A percentile compares a stretch with the other conserved stretches of the same genome.
These are phyloP conservation scores for thale cress (Arabidopsis thaliana) DNA, from an alignment of 345 rosid genomes.

Conservation along the genomic window TAIR10.1 NC_003076.8:3635001-3635500, in stretches of 20 bases:
- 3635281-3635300: slow-evolving; percentile 45
- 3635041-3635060: slow-evolving; percentile 57
- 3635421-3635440: slow-evolving; percentile 55
- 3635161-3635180: slow-evolving; percentile 67
- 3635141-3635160: slow-evolving; percentile 60
- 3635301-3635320: slow-evolving; percentile 45
- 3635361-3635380: slow-evolving; percentile 60
- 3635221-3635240: slow-evolving; percentile 57
- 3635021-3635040: slow-evolving; percentile 60
- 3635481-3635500: slow-evolving; percentile 68
- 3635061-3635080: slow-evolving; percentile 56
- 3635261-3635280: slow-evolving; percentile 59
- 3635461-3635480: slow-evolving; percentile 64
- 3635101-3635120: slow-evolving; percentile 57
- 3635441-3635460: slow-evolving; percentile 53
- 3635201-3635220: slow-evolving; percentile 59
- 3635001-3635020: slow-evolving; percentile 68
- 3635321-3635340: slow-evolving; percentile 53
- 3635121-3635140: slow-evolving; percentile 51
- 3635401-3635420: slow-evolving; percentile 57
- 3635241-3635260: slow-evolving; percentile 55
- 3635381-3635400: slow-evolving; percentile 54
- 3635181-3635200: slow-evolving; percentile 53
- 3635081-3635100: slow-evolving; percentile 59
- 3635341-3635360: slow-evolving; percentile 54